Percentiles rank a stretch among this genome's conserved stretches.
These are phyloP conservation scores for Yamadazyma endophytica DNA, from an alignment of 805 yeast genomes.

Conservation along the genomic window DNA sequence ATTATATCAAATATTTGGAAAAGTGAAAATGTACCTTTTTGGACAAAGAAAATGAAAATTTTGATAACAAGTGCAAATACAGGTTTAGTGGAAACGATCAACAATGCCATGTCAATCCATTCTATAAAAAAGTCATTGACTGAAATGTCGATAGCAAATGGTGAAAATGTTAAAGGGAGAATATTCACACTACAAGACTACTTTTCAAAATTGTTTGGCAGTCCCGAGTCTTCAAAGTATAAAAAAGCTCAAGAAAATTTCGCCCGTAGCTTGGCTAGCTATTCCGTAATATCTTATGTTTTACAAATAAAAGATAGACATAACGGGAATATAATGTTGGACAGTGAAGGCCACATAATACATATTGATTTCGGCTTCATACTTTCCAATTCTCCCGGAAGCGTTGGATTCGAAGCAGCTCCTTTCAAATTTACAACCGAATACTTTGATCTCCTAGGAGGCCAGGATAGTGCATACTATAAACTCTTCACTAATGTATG, in stretches of 20 bases:
- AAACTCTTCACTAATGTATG: slow-evolving; percentile 56
- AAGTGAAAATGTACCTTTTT: slow-evolving; percentile 60
- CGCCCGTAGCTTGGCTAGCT: slow-evolving; percentile 83
- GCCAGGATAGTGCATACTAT: slow-evolving; percentile 60
- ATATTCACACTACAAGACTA: slow-evolving; percentile 77
- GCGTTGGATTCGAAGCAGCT: slow-evolving; percentile 96
- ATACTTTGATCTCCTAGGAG: slow-evolving; percentile 86
- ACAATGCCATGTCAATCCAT: slow-evolving; percentile 89
- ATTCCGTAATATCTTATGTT: slow-evolving; percentile 84
- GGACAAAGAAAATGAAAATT: slow-evolving; percentile 94
- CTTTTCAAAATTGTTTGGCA: slow-evolving; percentile 73
- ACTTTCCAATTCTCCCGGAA: slow-evolving; percentile 92
- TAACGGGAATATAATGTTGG: slow-evolving; percentile 96
- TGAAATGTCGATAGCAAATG: slow-evolving; percentile 57
- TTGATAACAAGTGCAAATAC: slow-evolving; percentile 85
- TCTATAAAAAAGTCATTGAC: slow-evolving; percentile 92
- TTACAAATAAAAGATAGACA: slow-evolving; percentile 95
- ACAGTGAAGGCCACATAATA: slow-evolving; percentile 90
- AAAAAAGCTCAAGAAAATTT: slow-evolving; percentile 80
- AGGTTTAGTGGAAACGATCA: slow-evolving; percentile 93
- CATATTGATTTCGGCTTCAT: slow-evolving; percentile 95
- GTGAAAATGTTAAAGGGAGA: slow-evolving; percentile 65
- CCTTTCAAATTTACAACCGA: slow-evolving; percentile 92
- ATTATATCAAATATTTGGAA: slow-evolving; percentile 87
- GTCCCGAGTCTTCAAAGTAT: slow-evolving; percentile 48